Base-by-base conservation (phyloP, 495 filamentous ascomycete genomes). In the Letharia columbiana region DNA sequence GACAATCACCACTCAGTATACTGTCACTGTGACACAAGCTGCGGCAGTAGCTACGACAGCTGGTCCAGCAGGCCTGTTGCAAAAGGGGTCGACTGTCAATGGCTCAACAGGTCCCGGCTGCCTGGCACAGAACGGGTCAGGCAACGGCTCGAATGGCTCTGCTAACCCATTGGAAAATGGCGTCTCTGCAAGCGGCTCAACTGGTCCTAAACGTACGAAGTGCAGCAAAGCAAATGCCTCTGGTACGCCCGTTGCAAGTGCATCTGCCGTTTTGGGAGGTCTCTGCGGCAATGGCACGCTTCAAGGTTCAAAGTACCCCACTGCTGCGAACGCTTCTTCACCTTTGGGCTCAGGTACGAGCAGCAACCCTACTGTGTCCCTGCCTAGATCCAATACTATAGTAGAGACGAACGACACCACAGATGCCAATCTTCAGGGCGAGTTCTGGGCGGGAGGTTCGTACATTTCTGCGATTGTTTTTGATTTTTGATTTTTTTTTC, bases 401-500 rank as follows among this genome's bases (percentile, higher is more conserved):
- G 52, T 4, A 56, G 18, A 13, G 13, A 56, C 10, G 31, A 33
- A 56, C 31, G 28, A 35, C 31, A 56, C 52, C 28, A 35, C 64
- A 54, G 37, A 61, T 37, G 44, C 50, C 37, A 12, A 49, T 47
- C 59, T 62, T 52, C 23, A 49, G 35, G 64, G 66, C 39, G 58
- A 64, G 23, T 67, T 67, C 23, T 67, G 60, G 63, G 69, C 67
- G n/a, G 69, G 69, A 2, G 67, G 45, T 49, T 23, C 17, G 41
- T 44, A 44, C 12, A 15, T 44, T 44, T 44, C 41, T 13, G 12
- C 9, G 13, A 28, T 28, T 28, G 23, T 28, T 28, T 28, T 28
- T 28, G 23, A 28, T 28, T 28, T 28, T 28, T 28, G 23, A 28
- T 28, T 28, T 28, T 28, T 28, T 28, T 28, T 28, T 28, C 23